phyloP scores from a whole-genome alignment of 192 early-diverging fungal genomes.

The Umbelopsis sp. region DNA sequence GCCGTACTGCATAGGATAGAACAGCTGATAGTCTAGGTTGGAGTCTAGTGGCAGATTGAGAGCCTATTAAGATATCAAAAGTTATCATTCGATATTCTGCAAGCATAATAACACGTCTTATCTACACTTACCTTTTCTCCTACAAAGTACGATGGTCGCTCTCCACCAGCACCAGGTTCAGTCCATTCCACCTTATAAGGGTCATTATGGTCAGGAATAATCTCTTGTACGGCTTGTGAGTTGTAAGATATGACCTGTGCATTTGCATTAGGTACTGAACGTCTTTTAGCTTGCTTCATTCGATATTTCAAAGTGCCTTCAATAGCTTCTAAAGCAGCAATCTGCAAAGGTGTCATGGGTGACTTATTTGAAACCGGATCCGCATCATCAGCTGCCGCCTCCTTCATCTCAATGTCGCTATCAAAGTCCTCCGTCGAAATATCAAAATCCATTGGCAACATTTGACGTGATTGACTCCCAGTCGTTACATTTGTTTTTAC shows the following conservation, averaged over 20 bases:
- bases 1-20: conserved; percentile 83
- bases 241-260: conserved; percentile 77
- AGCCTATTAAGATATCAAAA: conserved; percentile 40
- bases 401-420: conserved; percentile 34
- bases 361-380: neutral
- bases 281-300: conserved; percentile 81
- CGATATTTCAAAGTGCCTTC: conserved; percentile 73
- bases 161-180: conserved; percentile 42
- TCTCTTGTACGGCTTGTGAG: conserved; percentile 58
- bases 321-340: conserved; percentile 46
- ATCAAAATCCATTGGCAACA: conserved; percentile 16
- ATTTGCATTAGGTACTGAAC: conserved; percentile 73
- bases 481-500: conserved; percentile 22
- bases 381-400: conserved; percentile 9
- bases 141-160: conserved; percentile 42
- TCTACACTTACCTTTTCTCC: conserved; percentile 60
- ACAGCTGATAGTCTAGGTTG: conserved; percentile 46
- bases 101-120: neutral
- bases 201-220: conserved; percentile 88
- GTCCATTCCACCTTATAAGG: conserved; percentile 92
- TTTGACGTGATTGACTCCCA: neutral
- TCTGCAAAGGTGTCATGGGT: conserved; percentile 27
- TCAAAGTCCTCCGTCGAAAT: conserved; percentile 30
- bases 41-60: conserved; percentile 45
- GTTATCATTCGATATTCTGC: neutral